Conservation (phyloP, 257 asterid genomes). For the Agastache rugosa region DNA sequence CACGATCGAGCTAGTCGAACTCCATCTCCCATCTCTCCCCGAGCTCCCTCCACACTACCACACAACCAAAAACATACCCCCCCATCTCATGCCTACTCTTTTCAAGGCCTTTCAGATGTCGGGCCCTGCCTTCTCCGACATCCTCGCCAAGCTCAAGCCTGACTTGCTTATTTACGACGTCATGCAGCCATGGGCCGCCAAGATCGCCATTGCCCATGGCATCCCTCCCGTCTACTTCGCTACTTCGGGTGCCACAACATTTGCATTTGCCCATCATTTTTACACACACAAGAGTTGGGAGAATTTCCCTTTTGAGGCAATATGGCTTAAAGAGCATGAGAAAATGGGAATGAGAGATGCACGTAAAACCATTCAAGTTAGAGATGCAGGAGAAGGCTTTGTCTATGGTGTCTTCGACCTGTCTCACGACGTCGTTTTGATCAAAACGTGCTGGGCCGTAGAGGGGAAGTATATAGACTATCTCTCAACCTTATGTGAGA, state of each 20-base stretch:
- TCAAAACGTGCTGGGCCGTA: slow-evolving; percentile 1
- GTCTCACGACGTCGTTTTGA: slow-evolving; percentile 21
- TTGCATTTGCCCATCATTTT: slow-evolving; percentile 35
- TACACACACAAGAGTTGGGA: slow-evolving; percentile 16
- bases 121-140: slow-evolving; percentile 24
- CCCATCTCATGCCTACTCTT: slow-evolving; percentile 41
- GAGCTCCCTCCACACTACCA: slow-evolving; percentile 49
- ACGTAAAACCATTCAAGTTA: neutral
- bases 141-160: slow-evolving; percentile 31
- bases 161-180: slow-evolving; percentile 44
- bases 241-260: slow-evolving; percentile 28
- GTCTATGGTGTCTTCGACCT: slow-evolving; percentile 14
- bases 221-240: slow-evolving; percentile 38
- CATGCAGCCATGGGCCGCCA: slow-evolving; percentile 46
- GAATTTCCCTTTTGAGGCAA: slow-evolving; percentile 35
- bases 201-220: slow-evolving; percentile 36
- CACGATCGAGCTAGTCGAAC: slow-evolving; percentile 38
- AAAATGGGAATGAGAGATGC: neutral
- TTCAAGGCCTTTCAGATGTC: slow-evolving; percentile 41
- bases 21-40: slow-evolving; percentile 34
- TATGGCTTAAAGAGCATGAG: slow-evolving; percentile 33
- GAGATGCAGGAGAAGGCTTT: slow-evolving; percentile 25
- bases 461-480: slow-evolving; percentile 30
- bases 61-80: slow-evolving; percentile 52
- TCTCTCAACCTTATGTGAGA: slow-evolving; percentile 5